Evolutionary conservation across 306 rosid genomes (phyloP).

Genomic region (Nissolia schottii): DNA sequence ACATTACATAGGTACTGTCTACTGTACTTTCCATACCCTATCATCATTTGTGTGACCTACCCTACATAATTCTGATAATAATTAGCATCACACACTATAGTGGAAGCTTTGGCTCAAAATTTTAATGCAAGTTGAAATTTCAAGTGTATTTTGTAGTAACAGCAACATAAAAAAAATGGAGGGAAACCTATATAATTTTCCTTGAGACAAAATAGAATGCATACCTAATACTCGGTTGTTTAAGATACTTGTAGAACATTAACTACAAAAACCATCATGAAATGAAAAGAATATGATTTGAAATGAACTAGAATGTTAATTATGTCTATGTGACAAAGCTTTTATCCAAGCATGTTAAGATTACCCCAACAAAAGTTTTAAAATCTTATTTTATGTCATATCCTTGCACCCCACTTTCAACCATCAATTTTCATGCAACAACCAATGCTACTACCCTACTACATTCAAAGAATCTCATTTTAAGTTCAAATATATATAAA

Average conservation of each 20-base stretch:
- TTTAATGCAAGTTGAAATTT: neutral
- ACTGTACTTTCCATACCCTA: neutral
- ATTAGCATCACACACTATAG: neutral
- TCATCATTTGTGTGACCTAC: neutral
- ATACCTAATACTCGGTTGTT: neutral
- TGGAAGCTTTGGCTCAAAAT: neutral
- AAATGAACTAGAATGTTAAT: neutral
- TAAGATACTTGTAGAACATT: neutral
- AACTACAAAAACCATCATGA: neutral
- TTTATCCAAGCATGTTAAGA: conserved; percentile 15
- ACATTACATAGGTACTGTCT: neutral
- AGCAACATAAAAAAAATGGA: neutral
- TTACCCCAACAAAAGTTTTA: conserved; percentile 53
- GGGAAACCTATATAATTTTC: neutral
- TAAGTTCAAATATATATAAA: neutral
- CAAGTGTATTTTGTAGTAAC: neutral
- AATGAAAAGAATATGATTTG: neutral
- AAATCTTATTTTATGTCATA: conserved; percentile 29
- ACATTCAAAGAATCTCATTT: conserved; percentile 17
- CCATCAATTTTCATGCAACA: conserved; percentile 45
- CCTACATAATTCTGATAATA: neutral
- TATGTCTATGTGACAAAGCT: neutral
- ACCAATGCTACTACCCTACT: neutral
- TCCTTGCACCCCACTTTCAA: conserved; percentile 27
- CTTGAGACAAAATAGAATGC: neutral